phyloP scores from a whole-genome alignment of 2,329 filamentous ascomycete species.

The Parasarocladium wereldwijsianum region DNA sequence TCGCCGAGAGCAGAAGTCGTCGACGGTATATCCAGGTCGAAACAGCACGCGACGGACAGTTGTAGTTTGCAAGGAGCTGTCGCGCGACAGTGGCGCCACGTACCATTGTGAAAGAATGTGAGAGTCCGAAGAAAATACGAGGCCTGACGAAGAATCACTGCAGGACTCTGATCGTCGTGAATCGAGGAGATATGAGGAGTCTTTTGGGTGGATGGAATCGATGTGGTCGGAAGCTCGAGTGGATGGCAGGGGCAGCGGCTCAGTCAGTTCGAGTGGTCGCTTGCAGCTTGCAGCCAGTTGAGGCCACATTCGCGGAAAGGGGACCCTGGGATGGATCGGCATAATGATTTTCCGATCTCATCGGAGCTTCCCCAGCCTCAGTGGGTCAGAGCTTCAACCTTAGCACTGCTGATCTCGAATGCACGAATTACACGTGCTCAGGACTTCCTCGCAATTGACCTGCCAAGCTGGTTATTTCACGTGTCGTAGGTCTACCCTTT shows the following conservation, averaged over 20 bases:
- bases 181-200: too few relatives aligned
- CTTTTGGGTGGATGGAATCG: constrained; percentile 6
- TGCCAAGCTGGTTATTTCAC: too few relatives aligned
- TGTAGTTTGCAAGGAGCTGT: too few relatives aligned
- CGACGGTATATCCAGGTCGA: constrained; percentile 3
- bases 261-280: constrained; percentile 12
- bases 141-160: constrained; percentile 16
- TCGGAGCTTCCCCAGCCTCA: too few relatives aligned
- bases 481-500: too few relatives aligned
- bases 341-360: constrained; percentile 22
- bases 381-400: too few relatives aligned
- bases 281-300: constrained; percentile 18
- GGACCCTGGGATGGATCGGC: constrained; percentile 13
- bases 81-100: constrained; percentile 7
- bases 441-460: too few relatives aligned
- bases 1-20: constrained; percentile 7
- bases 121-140: too few relatives aligned
- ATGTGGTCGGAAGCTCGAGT: too few relatives aligned
- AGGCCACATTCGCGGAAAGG: constrained; percentile 29
- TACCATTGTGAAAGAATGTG: constrained; percentile 17
- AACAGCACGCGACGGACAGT: too few relatives aligned
- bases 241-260: not conserved
- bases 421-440: too few relatives aligned
- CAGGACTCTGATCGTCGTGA: constrained; percentile 16
- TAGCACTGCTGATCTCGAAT: too few relatives aligned